These are phyloP conservation scores for Penicillium italicum DNA, from an alignment of 2,329 filamentous ascomycete species.

Conservation along the genomic window DNA sequence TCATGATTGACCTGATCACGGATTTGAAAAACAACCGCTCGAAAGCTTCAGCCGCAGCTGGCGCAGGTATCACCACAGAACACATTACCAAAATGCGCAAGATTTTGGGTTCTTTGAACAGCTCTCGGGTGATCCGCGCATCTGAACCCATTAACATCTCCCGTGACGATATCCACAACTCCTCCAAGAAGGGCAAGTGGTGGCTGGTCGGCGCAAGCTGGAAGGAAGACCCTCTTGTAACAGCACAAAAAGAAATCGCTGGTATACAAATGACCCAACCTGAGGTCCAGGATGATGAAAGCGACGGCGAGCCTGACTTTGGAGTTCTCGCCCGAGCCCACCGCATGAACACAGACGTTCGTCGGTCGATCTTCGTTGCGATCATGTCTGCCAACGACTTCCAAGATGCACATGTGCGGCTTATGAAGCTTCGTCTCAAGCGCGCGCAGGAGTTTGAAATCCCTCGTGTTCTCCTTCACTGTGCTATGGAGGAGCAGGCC, in stretches of 20 bases:
- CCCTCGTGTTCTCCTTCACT: constrained; percentile 81
- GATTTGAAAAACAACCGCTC: constrained; percentile 92
- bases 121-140: constrained; percentile 60
- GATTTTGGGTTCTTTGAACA: constrained; percentile 72
- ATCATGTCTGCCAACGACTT: constrained; percentile 82
- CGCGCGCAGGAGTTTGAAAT: constrained; percentile 83
- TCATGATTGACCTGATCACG: constrained; percentile 96
- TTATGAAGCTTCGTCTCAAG: constrained; percentile 80
- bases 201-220: constrained; percentile 98
- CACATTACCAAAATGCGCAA: constrained; percentile 89
- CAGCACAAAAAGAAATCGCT: constrained; percentile 34
- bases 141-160: constrained; percentile 79
- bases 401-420: constrained; percentile 74
- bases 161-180: constrained; percentile 75
- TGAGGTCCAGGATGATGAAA: constrained; percentile 24
- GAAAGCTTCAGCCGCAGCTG: constrained; percentile 66
- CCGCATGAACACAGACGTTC: constrained; percentile 80
- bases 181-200: constrained; percentile 90
- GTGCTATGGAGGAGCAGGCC: constrained; percentile 72
- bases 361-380: constrained; percentile 87
- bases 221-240: constrained; percentile 45
- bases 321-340: constrained; percentile 71
- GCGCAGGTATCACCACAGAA: constrained; percentile 70
- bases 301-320: constrained; percentile 57
- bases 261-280: constrained; percentile 11